Evolutionary conservation across 352 stramenopile genomes (phyloP).

Genomic region (Phytopythium cucurbitacearum): DNA sequence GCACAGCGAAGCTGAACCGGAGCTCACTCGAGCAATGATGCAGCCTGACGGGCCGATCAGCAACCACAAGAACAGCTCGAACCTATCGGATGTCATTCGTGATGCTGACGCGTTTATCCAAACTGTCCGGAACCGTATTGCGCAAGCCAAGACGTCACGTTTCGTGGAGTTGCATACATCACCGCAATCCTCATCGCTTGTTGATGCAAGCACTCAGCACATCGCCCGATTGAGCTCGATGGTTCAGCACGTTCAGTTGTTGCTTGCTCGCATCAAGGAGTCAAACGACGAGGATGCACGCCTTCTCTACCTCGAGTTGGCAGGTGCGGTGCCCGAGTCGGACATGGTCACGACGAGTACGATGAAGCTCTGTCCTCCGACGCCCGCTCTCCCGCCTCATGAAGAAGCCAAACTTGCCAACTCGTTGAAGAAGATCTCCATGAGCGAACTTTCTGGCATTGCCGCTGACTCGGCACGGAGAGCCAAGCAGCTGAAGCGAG

Average conservation of each 20-base stretch:
- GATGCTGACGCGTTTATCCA: conserved; percentile 31
- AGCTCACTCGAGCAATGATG: conserved; percentile 10
- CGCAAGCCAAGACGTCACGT: conserved; percentile 7
- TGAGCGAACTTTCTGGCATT: conserved; percentile 34
- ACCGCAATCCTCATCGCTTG: conserved; percentile 8
- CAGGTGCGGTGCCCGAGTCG: conserved; percentile 5
- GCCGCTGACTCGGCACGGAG: background rate
- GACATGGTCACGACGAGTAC: conserved; percentile 4
- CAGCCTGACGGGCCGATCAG: background rate
- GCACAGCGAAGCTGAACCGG: conserved; percentile 14
- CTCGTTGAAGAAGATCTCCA: conserved; percentile 47
- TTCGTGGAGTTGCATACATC: conserved; percentile 12
- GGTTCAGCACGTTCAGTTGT: conserved; percentile 26
- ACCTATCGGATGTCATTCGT: conserved; percentile 27
- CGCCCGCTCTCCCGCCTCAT: conserved; percentile 27
- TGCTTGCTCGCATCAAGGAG: conserved; percentile 22
- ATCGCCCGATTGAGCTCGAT: conserved; percentile 24
- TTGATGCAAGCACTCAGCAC: conserved; percentile 17
- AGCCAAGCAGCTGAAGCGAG: conserved; percentile 3
- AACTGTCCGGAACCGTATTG: conserved; percentile 18
- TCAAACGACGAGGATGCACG: conserved; percentile 32
- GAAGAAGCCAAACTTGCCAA: conserved; percentile 40
- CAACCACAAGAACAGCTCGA: background rate
- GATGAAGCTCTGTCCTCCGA: conserved; percentile 35
- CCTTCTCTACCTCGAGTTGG: conserved; percentile 30